Evolutionary conservation across 1,284 basidiomycete species (phyloP).

Genomic region (Ganoderma leucocontextum): DNA sequence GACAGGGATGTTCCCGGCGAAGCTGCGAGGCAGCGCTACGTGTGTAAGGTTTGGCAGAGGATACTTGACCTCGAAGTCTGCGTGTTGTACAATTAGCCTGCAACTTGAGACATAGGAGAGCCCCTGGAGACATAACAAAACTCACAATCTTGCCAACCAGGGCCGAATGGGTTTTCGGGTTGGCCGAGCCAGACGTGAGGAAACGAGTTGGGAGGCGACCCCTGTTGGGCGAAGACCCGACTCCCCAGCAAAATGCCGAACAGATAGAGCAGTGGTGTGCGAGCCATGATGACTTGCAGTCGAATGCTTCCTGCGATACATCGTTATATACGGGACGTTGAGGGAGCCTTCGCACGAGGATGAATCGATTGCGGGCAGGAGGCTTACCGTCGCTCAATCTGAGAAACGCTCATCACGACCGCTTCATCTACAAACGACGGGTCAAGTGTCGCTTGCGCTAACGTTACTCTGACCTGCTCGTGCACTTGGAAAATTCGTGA

Average conservation of each 20-base stretch:
- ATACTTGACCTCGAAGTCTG: slow-evolving; percentile 36
- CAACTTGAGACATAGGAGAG: background rate
- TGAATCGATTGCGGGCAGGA: background rate
- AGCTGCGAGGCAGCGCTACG: slow-evolving; percentile 61
- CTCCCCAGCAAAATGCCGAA: background rate
- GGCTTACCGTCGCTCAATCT: background rate
- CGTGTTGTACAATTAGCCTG: background rate
- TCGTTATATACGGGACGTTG: background rate
- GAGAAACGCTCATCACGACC: background rate
- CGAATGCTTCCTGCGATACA: background rate
- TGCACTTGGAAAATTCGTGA: background rate
- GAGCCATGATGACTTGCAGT: background rate
- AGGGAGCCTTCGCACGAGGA: background rate
- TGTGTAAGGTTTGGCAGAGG: slow-evolving; percentile 65
- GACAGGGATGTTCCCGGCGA: slow-evolving; percentile 74
- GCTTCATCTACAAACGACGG: background rate
- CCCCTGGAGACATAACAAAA: background rate
- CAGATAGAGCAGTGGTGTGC: background rate
- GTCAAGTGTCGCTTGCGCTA: background rate
- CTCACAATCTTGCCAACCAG: slow-evolving; percentile 44
- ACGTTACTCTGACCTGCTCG: background rate
- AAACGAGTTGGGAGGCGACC: slow-evolving; percentile 26
- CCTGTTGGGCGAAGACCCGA: background rate
- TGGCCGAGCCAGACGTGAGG: slow-evolving; percentile 36
- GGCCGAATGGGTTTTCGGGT: slow-evolving; percentile 35